A percentile compares a stretch with the other conserved stretches of the same genome.
Conservation (phyloP, 2,329 filamentous ascomycete species). For the Diplodia mutila region DNA sequence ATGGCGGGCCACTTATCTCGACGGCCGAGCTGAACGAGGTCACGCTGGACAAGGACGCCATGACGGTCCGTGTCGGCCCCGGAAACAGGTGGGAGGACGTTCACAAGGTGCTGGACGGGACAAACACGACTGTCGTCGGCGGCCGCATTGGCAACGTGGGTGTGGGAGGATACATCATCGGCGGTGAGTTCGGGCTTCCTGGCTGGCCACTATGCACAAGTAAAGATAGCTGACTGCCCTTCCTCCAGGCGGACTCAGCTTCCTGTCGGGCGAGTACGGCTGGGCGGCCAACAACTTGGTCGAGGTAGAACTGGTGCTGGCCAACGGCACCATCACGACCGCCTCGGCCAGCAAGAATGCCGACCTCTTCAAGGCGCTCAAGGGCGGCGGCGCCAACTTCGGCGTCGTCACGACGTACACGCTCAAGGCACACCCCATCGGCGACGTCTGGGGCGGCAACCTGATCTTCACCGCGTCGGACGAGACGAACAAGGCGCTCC, state of each 20-base stretch:
- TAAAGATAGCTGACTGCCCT: neutral
- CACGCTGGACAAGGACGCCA: slow-evolving; percentile 32
- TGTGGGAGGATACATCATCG: slow-evolving; percentile 52
- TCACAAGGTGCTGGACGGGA: slow-evolving; percentile 44
- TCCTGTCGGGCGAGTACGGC: slow-evolving; percentile 46
- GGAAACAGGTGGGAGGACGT: slow-evolving; percentile 41
- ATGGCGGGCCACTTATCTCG: slow-evolving; percentile 49
- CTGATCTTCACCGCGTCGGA: slow-evolving; percentile 44
- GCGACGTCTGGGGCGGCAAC: slow-evolving; percentile 53
- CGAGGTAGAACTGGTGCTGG: slow-evolving; percentile 53
- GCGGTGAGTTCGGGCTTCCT: slow-evolving; percentile 38
- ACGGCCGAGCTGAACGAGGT: slow-evolving; percentile 47
- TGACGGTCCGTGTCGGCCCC: slow-evolving; percentile 38
- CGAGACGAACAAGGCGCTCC: slow-evolving; percentile 45
- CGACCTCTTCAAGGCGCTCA: slow-evolving; percentile 48
- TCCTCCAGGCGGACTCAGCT: slow-evolving; percentile 42
- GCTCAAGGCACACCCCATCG: slow-evolving; percentile 34
- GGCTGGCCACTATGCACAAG: neutral
- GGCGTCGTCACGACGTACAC: slow-evolving; percentile 47
- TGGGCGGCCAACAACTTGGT: slow-evolving; percentile 54
- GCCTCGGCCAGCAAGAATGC: slow-evolving; percentile 44
- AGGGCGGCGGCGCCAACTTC: slow-evolving; percentile 50
- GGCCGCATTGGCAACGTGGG: slow-evolving; percentile 55
- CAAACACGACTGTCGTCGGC: slow-evolving; percentile 48
- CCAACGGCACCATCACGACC: slow-evolving; percentile 50